Conservation (phyloP, 2,329 filamentous ascomycete species). For the Monilinia fructigena region DNA sequence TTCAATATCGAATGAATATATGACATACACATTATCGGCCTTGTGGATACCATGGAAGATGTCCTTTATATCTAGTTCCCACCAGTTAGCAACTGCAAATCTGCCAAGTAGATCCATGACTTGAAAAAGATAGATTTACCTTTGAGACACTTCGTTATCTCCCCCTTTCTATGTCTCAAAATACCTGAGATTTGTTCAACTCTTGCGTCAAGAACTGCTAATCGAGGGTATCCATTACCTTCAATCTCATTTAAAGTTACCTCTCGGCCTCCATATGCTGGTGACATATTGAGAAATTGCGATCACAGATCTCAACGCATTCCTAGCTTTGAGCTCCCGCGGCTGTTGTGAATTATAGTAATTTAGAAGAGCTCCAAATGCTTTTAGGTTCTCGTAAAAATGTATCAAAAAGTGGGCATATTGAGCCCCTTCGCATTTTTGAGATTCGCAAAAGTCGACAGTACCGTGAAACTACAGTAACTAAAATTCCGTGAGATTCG, state of each 20-base stretch:
- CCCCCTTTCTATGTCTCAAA: constrained; percentile 11
- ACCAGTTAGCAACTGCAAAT: background rate
- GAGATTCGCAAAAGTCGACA: constrained; percentile 9
- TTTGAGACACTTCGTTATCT: constrained; percentile 23
- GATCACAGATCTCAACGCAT: constrained; percentile 11
- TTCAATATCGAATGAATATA: background rate
- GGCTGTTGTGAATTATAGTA: background rate
- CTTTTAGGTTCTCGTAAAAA: constrained; percentile 1
- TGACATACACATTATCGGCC: constrained; percentile 34
- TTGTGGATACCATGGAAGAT: constrained; percentile 36
- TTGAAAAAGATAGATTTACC: constrained; percentile 20
- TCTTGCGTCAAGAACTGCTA: background rate
- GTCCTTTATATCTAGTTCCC: constrained; percentile 34
- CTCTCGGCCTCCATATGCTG: constrained; percentile 3
- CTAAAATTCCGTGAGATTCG: background rate
- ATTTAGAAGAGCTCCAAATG: constrained; percentile 3
- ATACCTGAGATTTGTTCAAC: constrained; percentile 16
- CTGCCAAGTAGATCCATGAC: background rate
- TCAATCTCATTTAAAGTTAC: constrained; percentile 4
- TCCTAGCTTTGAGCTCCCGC: constrained; percentile 7
- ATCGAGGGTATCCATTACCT: constrained; percentile 15
- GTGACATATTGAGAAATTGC: constrained; percentile 17
- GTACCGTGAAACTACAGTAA: background rate
- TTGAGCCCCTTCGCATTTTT: constrained; percentile 9
- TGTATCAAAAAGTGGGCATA: constrained; percentile 7